These are phyloP conservation scores for Tulasnella sp. DNA, from an alignment of 768 basidiomycete species.

Conservation along the genomic window DNA sequence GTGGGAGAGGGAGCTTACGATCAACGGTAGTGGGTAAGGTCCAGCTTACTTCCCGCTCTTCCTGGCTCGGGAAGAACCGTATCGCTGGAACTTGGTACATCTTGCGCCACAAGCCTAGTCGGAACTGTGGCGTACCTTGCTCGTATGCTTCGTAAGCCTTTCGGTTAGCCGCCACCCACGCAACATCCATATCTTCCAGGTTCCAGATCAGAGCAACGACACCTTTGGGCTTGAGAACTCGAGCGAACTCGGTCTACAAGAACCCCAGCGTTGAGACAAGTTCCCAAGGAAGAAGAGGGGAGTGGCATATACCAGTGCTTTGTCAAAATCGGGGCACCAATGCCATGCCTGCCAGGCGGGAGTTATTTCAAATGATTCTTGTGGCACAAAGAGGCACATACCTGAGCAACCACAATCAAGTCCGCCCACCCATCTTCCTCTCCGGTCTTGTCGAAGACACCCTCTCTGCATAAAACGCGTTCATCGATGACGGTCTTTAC, in stretches of 20 bases:
- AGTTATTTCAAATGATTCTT: not conserved
- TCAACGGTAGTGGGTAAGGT: slow-evolving; percentile 52
- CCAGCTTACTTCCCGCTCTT: slow-evolving; percentile 57
- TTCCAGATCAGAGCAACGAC: slow-evolving; percentile 82
- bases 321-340: slow-evolving; percentile 81
- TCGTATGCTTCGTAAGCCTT: slow-evolving; percentile 68
- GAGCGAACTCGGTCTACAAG: slow-evolving; percentile 59
- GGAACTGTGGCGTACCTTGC: slow-evolving; percentile 75
- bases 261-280: not conserved
- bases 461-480: slow-evolving; percentile 55
- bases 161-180: slow-evolving; percentile 73
- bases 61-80: slow-evolving; percentile 54
- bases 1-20: slow-evolving; percentile 25
- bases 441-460: slow-evolving; percentile 65
- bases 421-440: slow-evolving; percentile 69
- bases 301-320: slow-evolving; percentile 48
- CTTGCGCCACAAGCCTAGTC: slow-evolving; percentile 67
- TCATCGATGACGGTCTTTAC: slow-evolving; percentile 48
- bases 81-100: slow-evolving; percentile 65
- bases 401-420: slow-evolving; percentile 73
- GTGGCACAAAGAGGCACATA: slow-evolving; percentile 34
- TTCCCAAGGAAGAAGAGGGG: not conserved
- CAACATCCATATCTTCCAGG: slow-evolving; percentile 67
- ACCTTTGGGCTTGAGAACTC: slow-evolving; percentile 75
- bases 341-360: slow-evolving; percentile 69